Base-by-base conservation (phyloP, 2,329 filamentous ascomycete species). In the Monosporascus cannonballus region DNA sequence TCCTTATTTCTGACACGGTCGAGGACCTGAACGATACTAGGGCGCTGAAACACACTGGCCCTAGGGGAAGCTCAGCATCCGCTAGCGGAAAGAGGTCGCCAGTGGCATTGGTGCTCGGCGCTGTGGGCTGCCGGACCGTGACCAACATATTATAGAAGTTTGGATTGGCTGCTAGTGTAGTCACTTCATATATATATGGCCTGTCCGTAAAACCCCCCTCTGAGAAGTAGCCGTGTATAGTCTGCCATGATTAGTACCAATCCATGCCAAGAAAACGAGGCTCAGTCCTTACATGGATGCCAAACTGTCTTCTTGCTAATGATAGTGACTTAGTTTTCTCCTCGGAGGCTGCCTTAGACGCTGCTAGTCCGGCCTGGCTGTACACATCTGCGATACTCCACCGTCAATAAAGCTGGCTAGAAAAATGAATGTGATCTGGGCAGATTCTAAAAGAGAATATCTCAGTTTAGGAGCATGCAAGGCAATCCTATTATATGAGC, bases 151-250 rank as follows among this genome's bases (percentile, higher is more conserved):
- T 81, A 45, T 70, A 69, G 55, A 82, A 80, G 8, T 72, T 73
- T 34, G 74, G 71, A 11, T 76, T 75, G 3, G 72, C 68, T 24
- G 73, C 68, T 2, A 81, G 57, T 4, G 69, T 65, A 2, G 71
- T 69, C 3, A 80, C 75, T 24, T 73, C 70, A 62, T 80, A 80
- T 49, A 83, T 64, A 58, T 79, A 81, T 2, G 80, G 79, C 2
- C 78, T 73, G 54, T 81, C 75, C 1, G 61, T 53, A 4, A 69
- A 62, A 5, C 76, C 80, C 0, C 70, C 67, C 22, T 75, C 71
- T 2, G 77, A 77, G 60, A 83, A 84, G 59, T 74, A 78, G 8
- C 78, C 80, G 59, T 81, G 76, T 22, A 83, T 77, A 8, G 78
- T 76, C 79, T 82, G 38, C 50, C 8, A 37, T 52, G 49, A 46